Evolutionary conservation across 78 protist species (phyloP), one percentile per base, ranked within the genome.

Genomic region (Polysphondylium violaceum): DNA sequence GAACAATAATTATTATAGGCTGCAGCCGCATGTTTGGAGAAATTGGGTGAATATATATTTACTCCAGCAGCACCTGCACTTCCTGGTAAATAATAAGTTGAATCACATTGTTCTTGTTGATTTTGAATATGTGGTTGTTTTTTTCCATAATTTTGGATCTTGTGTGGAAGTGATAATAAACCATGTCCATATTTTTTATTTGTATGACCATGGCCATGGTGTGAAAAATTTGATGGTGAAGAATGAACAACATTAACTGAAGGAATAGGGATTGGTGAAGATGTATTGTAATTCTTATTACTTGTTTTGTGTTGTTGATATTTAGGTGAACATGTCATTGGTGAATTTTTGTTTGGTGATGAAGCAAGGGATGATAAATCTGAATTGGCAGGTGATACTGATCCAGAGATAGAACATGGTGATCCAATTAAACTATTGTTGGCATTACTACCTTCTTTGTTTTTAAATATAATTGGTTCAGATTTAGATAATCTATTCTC

Each of bases 111-210:
- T 17, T 17, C 7, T 21, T 8, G 63, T 58, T 69, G 43, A 29
- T 38, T 5, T 29, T 7, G 43, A 38, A 19, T 21, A 14, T 44
- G 31, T 38, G 73, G 23, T 36, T 36, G 53, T 19, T 14, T 16
- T 11, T 38, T 38, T 65, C 40, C n/a, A 38, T 2, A 19, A 9
- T 47, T 7, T 47, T 47, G 53, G 53, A 38, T 38, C 7, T 63
- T 63, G 27, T 14, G 71, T 0, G 71, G 71, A 35, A 63, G 19
- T 63, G 27, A 43, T 35, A 63, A 19, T 63, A 63, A 63, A 33
- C 71, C 71, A 63, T 63, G 25, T 0, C 71, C 71, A 33, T 33
- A 63, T 31, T 63, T 63, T 35, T 63, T 63, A 63, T 63, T 63
- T 17, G 71, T 60, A 16, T 25, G 27, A 35, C 3, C 21, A 59